These are phyloP conservation scores for Spatholobus suberectus DNA, from an alignment of 306 rosid genomes.

Conservation along the genomic window DNA sequence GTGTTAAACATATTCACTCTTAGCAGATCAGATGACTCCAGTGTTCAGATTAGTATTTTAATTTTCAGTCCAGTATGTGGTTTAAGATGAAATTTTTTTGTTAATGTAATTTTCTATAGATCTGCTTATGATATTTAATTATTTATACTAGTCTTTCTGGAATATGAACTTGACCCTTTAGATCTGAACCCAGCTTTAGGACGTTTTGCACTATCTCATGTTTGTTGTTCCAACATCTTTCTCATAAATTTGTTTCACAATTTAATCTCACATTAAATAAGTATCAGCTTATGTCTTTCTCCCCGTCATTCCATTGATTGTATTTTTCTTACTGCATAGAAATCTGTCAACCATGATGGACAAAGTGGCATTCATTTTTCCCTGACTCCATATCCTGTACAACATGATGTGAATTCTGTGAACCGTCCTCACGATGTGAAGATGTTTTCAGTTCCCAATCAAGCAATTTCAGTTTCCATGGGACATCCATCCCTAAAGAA, in stretches of 20 bases:
- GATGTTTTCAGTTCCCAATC: conserved; percentile 79
- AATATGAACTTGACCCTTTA: not conserved
- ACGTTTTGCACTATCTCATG: conserved; percentile 1
- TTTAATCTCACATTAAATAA: not conserved
- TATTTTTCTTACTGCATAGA: conserved; percentile 55
- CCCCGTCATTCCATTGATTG: conserved; percentile 35
- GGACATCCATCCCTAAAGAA: conserved; percentile 59
- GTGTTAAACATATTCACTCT: not conserved
- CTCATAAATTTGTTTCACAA: not conserved
- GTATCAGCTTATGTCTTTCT: conserved; percentile 37
- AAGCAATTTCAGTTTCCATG: conserved; percentile 59
- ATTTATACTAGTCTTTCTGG: conserved; percentile 1
- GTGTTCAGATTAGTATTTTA: not conserved
- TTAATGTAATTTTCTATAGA: not conserved
- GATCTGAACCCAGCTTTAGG: conserved; percentile 26
- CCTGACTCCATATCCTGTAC: conserved; percentile 61
- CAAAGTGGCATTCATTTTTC: conserved; percentile 73
- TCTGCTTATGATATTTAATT: not conserved
- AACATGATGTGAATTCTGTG: conserved; percentile 62
- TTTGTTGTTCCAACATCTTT: conserved; percentile 7
- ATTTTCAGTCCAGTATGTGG: conserved; percentile 20
- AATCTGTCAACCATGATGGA: conserved; percentile 68
- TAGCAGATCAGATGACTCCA: not conserved
- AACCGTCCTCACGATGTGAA: conserved; percentile 61
- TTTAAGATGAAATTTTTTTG: not conserved